Evolutionary conservation across 176 grass and related monocot genomes (phyloP).

Genomic region (Oropetium thomaeum): DNA sequence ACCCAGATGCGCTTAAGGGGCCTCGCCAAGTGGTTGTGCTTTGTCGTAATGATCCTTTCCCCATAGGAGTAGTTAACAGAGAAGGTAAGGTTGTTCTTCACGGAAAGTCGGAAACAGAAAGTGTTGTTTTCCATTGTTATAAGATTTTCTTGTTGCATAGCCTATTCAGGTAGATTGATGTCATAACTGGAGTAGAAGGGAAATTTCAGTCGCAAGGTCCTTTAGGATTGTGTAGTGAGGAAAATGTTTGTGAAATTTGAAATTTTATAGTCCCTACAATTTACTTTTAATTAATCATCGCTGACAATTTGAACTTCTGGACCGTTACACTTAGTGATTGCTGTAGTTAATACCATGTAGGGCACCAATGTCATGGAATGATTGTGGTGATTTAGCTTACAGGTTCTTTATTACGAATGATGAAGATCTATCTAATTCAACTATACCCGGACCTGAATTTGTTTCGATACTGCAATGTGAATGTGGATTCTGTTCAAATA

Average conservation of each 20-base stretch:
- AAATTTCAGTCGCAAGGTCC: not conserved
- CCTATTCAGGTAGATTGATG: not conserved
- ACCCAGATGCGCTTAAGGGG: constrained; percentile 60
- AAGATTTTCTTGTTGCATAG: not conserved
- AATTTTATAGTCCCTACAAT: not conserved
- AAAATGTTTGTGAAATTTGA: not conserved
- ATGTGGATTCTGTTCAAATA: not conserved
- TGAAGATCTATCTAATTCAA: constrained; percentile 5
- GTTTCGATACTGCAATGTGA: not conserved
- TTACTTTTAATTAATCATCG: not conserved
- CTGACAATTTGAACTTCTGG: not conserved
- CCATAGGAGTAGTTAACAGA: constrained; percentile 61
- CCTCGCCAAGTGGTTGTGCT: constrained; percentile 63
- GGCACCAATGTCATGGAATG: not conserved
- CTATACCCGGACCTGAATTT: not conserved
- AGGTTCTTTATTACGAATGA: not conserved
- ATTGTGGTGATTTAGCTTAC: not conserved
- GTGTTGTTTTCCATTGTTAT: not conserved
- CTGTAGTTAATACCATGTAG: not conserved
- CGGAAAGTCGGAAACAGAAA: not conserved
- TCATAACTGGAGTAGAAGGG: not conserved
- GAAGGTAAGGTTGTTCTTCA: constrained; percentile 54
- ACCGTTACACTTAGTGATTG: not conserved
- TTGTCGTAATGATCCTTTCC: constrained; percentile 48
- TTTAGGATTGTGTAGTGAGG: constrained; percentile 8